A percentile compares a stretch with the other conserved stretches of the same genome.
Evolutionary conservation across 2,329 filamentous ascomycete species (phyloP).

Genomic region (Fusarium sp.): DNA sequence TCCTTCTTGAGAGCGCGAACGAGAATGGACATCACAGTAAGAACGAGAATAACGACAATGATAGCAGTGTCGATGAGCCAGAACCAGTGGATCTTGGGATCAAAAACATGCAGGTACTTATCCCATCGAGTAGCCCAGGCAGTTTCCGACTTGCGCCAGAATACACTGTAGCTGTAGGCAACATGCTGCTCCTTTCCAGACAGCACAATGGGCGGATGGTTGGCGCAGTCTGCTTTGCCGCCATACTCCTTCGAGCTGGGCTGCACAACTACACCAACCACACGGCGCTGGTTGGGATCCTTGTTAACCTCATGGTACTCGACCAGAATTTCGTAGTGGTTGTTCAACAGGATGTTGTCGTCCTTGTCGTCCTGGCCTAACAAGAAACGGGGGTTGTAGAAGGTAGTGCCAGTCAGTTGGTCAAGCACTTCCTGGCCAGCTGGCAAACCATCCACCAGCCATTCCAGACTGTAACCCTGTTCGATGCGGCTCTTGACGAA

Average conservation of each 20-base stretch:
- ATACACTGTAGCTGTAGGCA: slow-evolving; percentile 91
- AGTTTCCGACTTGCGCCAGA: slow-evolving; percentile 86
- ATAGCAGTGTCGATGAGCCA: slow-evolving; percentile 96
- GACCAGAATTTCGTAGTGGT: slow-evolving; percentile 94
- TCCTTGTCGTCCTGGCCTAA: slow-evolving; percentile 72
- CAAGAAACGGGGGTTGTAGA: slow-evolving; percentile 92
- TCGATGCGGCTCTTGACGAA: slow-evolving; percentile 88
- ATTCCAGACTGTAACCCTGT: slow-evolving; percentile 92
- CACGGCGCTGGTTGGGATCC: slow-evolving; percentile 78
- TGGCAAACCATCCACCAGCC: slow-evolving; percentile 94
- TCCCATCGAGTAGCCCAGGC: slow-evolving; percentile 98
- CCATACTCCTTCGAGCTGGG: slow-evolving; percentile 77
- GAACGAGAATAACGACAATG: slow-evolving; percentile 90
- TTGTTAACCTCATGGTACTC: slow-evolving; percentile 88
- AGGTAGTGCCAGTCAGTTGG: slow-evolving; percentile 79
- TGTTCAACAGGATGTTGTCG: slow-evolving; percentile 78
- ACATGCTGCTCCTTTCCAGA: slow-evolving; percentile 72
- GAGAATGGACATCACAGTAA: slow-evolving; percentile 93
- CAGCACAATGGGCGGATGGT: slow-evolving; percentile 72
- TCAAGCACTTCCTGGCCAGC: slow-evolving; percentile 88
- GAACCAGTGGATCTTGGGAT: slow-evolving; percentile 99
- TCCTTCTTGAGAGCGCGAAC: slow-evolving; percentile 91
- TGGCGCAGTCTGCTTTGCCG: slow-evolving; percentile 73
- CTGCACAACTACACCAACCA: slow-evolving; percentile 92
- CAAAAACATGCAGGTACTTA: slow-evolving; percentile 97